Conservation (phyloP, 2,329 filamentous ascomycete species). For the Alternaria panax region DNA sequence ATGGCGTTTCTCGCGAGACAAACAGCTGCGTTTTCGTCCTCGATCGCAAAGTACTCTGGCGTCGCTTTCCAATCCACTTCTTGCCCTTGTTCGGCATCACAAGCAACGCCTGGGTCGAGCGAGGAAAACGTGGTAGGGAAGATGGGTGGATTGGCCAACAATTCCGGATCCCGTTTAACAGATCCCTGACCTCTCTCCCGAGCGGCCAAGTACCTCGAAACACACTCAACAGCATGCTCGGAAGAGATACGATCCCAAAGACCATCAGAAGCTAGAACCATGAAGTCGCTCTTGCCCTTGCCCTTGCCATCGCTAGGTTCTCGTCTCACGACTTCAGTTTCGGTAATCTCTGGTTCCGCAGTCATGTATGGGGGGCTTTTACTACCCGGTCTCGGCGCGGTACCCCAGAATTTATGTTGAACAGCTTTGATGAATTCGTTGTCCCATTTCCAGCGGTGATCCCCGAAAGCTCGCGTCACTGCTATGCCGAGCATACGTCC, state of each 20-base stretch:
- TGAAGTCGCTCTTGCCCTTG: slow-evolving; percentile 58
- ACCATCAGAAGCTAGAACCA: slow-evolving; percentile 73
- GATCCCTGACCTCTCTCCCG: slow-evolving; percentile 36
- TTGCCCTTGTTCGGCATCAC: slow-evolving; percentile 41
- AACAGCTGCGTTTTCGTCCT: slow-evolving; percentile 61
- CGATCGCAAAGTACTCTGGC: slow-evolving; percentile 56
- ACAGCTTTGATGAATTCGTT: slow-evolving; percentile 56
- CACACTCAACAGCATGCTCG: slow-evolving; percentile 65
- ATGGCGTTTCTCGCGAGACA: slow-evolving; percentile 62
- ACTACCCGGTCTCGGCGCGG: slow-evolving; percentile 53
- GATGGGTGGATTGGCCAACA: slow-evolving; percentile 12
- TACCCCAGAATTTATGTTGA: slow-evolving; percentile 60
- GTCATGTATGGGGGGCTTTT: slow-evolving; percentile 72
- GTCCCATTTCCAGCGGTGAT: slow-evolving; percentile 73
- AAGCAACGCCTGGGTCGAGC: slow-evolving; percentile 46
- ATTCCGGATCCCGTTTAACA: slow-evolving; percentile 26
- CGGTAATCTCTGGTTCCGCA: slow-evolving; percentile 70
- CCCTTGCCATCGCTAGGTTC: slow-evolving; percentile 14
- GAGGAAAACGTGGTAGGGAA: slow-evolving; percentile 11
- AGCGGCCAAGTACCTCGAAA: slow-evolving; percentile 62
- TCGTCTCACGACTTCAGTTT: slow-evolving; percentile 58
- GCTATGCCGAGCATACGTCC: slow-evolving; percentile 69
- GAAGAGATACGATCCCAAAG: slow-evolving; percentile 69
- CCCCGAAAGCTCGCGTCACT: slow-evolving; percentile 72
- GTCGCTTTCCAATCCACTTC: slow-evolving; percentile 53